These are phyloP conservation scores for Conticribra weissflogii DNA, from an alignment of 108 stramenopile species.

Conservation along the genomic window DNA sequence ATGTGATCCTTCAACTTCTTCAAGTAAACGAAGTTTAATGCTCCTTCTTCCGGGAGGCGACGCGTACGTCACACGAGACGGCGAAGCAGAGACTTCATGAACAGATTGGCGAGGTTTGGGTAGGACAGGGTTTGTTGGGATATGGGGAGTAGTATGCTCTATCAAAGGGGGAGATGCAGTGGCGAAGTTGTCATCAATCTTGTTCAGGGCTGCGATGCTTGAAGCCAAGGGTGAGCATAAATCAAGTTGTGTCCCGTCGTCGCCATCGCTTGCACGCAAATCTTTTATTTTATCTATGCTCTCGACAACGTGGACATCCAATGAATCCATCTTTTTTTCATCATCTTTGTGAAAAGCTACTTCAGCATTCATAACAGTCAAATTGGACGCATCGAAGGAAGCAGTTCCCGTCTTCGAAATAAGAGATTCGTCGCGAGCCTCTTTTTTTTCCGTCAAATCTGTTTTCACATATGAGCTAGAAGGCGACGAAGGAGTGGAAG, in stretches of 20 bases:
- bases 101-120: background rate
- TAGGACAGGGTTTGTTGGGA: background rate
- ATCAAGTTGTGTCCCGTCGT: background rate
- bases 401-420: background rate
- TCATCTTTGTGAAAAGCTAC: background rate
- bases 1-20: constrained; percentile 4
- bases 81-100: background rate
- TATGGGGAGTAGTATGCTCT: background rate
- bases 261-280: background rate
- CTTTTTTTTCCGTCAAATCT: background rate
- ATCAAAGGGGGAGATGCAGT: background rate
- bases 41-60: constrained; percentile 3
- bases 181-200: background rate
- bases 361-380: background rate
- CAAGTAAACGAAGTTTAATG: constrained; percentile 15
- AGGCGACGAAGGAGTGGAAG: background rate
- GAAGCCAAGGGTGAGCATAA: background rate
- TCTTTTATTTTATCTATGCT: background rate
- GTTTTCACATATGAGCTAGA: background rate
- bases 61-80: constrained; percentile 12
- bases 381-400: background rate
- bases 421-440: too few relatives aligned
- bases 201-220: background rate
- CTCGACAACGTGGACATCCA: background rate
- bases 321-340: background rate